phyloP scores from a whole-genome alignment of 148 eudicot species.

The Tetragonia tetragonoides region DNA sequence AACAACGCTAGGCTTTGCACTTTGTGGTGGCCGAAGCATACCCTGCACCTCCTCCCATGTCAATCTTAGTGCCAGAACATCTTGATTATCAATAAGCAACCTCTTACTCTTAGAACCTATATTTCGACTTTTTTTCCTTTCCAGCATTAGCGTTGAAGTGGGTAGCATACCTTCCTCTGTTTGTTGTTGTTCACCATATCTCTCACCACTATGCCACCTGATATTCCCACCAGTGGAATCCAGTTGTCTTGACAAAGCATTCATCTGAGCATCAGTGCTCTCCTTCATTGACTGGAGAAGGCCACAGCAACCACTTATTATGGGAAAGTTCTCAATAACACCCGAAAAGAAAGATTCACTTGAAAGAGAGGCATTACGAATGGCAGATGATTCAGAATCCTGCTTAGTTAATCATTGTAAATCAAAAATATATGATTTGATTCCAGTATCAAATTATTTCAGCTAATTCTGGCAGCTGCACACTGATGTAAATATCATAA shows the following conservation, averaged over 20 bases:
- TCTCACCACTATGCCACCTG: constrained; percentile 48
- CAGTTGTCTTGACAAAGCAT: constrained; percentile 47
- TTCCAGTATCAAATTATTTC: constrained; percentile 3
- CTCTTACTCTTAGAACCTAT: constrained; percentile 76
- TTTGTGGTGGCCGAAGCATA: constrained; percentile 60
- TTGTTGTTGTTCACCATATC: constrained; percentile 31
- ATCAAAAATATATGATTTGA: constrained; percentile 10
- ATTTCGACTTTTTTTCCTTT: constrained; percentile 70
- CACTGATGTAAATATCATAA: constrained; percentile 8
- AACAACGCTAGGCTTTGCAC: constrained; percentile 55
- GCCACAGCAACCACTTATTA: constrained; percentile 45
- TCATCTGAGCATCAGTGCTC: constrained; percentile 46
- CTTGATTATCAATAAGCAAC: constrained; percentile 65
- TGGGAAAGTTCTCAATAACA: constrained; percentile 40
- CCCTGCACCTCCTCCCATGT: constrained; percentile 73
- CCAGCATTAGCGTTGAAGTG: constrained; percentile 37
- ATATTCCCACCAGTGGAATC: constrained; percentile 42
- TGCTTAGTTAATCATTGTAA: constrained; percentile 23
- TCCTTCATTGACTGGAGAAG: constrained; percentile 64
- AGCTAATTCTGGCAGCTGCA: neutral
- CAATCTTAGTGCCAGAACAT: constrained; percentile 56
- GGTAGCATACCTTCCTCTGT: constrained; percentile 41
- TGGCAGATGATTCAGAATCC: constrained; percentile 40
- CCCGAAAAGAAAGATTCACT: constrained; percentile 38
- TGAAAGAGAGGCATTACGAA: constrained; percentile 32